Evolutionary conservation across 331 rosid genomes (phyloP), one percentile per base, ranked within the genome.

Genomic region (Quercus phellos): DNA sequence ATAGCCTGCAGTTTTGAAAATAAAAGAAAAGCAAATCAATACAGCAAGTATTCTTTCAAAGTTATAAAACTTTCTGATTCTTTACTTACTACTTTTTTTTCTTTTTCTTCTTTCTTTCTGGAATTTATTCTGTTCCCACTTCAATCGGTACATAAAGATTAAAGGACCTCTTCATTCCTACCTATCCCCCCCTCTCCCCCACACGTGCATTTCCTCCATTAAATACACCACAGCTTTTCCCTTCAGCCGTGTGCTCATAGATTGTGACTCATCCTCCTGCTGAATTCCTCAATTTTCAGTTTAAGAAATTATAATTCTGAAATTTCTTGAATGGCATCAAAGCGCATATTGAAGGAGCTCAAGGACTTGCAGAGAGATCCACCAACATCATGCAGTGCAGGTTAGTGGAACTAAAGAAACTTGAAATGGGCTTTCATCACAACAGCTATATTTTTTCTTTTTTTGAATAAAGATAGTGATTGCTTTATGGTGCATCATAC

Each of bases 311-410:
- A 24, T 50, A 53, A 18, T 34, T 61, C 71, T n/a, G 70, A 27
- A 68, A 27, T 53, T 17, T 38, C 56, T 54, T 61, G 51, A 88
- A 94, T 94, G 98, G 98, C 96, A 6, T 81, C 91, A 76, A 92
- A 90, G 87, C 90, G 98, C 89, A 89, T 94, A 78, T 46, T 87
- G 86, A 94, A 94, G 83, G 98, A 90, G 87, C 96, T 88, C 77
- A 90, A 86, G 87, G 98, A 94, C 83, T 87, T 92, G 90, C 96
- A 90, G 76, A 94, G 97, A 89, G 97, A 92, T 56, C 98, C 98
- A 14, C 98, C 97, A 81, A 90, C 96, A 32, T 92, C 98, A 77
- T 92, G 98, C 82, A 94, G 98, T 85, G 98, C 98, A 87, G 98
- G 98, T 90, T 66, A 79, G 30, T 53, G 66, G 26, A 70, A 24